Base-by-base conservation (phyloP, 1,284 basidiomycete genomes). In the Phylloboletellus chloephorus region DNA sequence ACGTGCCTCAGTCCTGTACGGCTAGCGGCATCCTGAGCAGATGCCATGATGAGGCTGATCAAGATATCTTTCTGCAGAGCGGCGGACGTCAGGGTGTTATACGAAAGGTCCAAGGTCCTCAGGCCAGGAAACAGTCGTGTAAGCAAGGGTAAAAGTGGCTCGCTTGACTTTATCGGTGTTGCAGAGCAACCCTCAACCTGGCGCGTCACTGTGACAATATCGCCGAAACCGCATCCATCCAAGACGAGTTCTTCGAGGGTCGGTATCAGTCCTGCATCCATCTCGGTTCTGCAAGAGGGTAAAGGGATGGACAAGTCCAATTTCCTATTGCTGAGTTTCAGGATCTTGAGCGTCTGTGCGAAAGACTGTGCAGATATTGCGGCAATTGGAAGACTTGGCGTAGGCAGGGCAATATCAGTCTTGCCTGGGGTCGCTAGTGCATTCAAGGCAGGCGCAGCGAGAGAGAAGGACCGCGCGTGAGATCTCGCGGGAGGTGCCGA, bases 211-310 rank as follows among this genome's bases (percentile, higher is more conserved):
- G 72, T 47, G 11, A 86, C 69, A 1, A 57, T 53, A 53, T 87
- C 81, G 7, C 67, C 53, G 6, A 89, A 65, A 46, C 74, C 74
- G 51, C 87, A 89, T 13, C 80, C 80, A 51, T 83, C 81, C 19
- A 89, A 60, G 48, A 67, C 68, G 7, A 89, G 71, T 52, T 87
- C 84, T 56, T 87, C 84, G 13, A 89, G 64, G 28, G 60, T 63
- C 0, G 83, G 82, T 29, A 89, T 63, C 39, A 77, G 63, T 1
- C 66, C 62, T 4, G 60, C 63, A 11, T 62, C 52, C n/a, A 39
- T 41, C n/a, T 56, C 55, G 15, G 55, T 52, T 3, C 53, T 42
- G n/a, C 60, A 46, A 16, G 52, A 37, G 2, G 81, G 82, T 8
- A 87, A 54, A 11, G 67, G 62, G 55, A 87, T 76, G 0, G 74